Base-by-base conservation (phyloP, 2,329 filamentous ascomycete species). In the Sclerotinia borealis region DNA sequence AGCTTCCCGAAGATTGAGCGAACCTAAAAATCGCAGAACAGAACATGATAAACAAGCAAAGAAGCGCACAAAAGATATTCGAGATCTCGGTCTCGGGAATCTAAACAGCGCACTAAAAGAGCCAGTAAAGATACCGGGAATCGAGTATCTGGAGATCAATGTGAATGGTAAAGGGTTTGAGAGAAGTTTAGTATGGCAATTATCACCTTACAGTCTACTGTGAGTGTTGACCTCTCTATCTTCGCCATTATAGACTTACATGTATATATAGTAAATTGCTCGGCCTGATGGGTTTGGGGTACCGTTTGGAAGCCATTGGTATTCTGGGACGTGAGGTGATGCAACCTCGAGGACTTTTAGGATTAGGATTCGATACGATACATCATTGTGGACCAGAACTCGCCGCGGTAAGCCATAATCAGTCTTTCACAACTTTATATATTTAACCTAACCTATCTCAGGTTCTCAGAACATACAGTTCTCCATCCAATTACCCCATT, bases 81-180 rank as follows among this genome's bases (percentile, higher is more conserved):
- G 76, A 56, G 70, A 75, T 9, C 79, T 80, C 3, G 77, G 79
- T 17, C 75, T 78, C 48, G 68, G 79, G n/a, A 77, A 78, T 69
- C 78, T 77, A 63, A 83, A 85, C 69, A 73, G 80, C 25, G 77
- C 80, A 5, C 76, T 83, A 37, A 78, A 82, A 29, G 80, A 84
- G 68, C 80, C 85, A 0, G 72, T 86, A 49, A 80, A 86, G 66
- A 88, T 93, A 59, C 80, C 85, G 0, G 85, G 85, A 0, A 76
- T 91, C 29, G 73, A 74, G 1, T 91, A 92, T 71, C 77, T 80
- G 50, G 78, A 88, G 63, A 86, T 93, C 77, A 90, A 86, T 72
- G 82, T 96, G 68, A 92, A 91, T 22, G 91, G 91, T 29, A 80
- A 71, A 56, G 69, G 83, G 1, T 92, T 93, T 70, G 88, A 92